phyloP scores from a whole-genome alignment of 306 rosid species.

The Rubus idaeus region DNA sequence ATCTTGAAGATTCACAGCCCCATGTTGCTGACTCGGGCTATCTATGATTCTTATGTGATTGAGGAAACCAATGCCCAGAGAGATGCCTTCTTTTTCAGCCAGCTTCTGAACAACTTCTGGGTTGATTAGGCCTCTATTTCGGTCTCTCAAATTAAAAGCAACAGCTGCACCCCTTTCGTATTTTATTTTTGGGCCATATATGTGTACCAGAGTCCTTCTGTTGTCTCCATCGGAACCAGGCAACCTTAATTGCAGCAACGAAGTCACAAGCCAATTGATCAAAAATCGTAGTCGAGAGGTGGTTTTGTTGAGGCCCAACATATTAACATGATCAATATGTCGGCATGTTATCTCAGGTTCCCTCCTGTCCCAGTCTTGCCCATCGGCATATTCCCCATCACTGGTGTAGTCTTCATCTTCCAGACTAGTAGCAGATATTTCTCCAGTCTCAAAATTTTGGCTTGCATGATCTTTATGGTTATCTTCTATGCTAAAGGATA shows the following conservation, averaged over 20 bases:
- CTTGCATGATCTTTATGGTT: conserved; percentile 47
- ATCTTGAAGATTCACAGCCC: conserved; percentile 53
- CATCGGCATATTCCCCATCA: conserved; percentile 79
- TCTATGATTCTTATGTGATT: conserved; percentile 75
- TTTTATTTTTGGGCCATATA: conserved; percentile 92
- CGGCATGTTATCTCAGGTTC: conserved; percentile 77
- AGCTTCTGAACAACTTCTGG: conserved; percentile 93
- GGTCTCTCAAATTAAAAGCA: conserved; percentile 84
- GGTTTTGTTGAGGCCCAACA: conserved; percentile 93
- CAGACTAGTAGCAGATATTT: conserved; percentile 58
- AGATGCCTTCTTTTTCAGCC: conserved; percentile 88
- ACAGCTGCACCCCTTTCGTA: conserved; percentile 96
- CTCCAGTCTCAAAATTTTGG: conserved; percentile 59
- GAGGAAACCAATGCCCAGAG: conserved; percentile 84
- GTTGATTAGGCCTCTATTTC: conserved; percentile 58
- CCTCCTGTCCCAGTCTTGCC: conserved; percentile 55
- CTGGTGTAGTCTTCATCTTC: conserved; percentile 74
- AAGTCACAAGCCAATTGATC: conserved; percentile 95
- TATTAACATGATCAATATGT: conserved; percentile 71
- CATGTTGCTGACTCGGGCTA: conserved; percentile 49
- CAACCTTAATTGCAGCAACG: conserved; percentile 71
- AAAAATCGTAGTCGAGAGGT: conserved; percentile 78
- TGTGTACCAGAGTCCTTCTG: conserved; percentile 59
- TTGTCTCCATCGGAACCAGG: conserved; percentile 48
- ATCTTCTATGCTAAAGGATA: conserved; percentile 83